These are phyloP conservation scores for Acacia confusa DNA, from an alignment of 306 rosid species.

Conservation along the genomic window DNA sequence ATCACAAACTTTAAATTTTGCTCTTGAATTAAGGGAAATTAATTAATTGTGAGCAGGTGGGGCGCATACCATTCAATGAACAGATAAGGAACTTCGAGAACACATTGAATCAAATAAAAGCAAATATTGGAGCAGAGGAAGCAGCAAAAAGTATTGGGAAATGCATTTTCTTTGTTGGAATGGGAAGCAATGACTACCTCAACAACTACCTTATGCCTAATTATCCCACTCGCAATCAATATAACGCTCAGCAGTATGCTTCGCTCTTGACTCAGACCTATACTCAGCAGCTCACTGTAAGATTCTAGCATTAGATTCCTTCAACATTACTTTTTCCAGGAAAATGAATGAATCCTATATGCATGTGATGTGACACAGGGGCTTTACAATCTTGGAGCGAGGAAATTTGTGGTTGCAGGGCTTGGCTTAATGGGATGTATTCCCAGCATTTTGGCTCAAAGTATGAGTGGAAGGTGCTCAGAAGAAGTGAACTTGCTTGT, in stretches of 20 bases:
- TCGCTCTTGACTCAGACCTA: conserved; percentile 65
- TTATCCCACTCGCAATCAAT: conserved; percentile 67
- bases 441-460: conserved; percentile 85
- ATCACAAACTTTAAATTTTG: no score
- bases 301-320: neutral
- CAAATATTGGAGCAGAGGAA: conserved; percentile 54
- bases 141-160: conserved; percentile 45
- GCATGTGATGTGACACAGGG: conserved; percentile 37
- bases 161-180: conserved; percentile 81
- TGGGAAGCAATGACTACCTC: conserved; percentile 97
- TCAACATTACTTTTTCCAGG: neutral
- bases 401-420: conserved; percentile 77
- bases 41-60: conserved; percentile 47
- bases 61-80: conserved; percentile 75
- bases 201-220: conserved; percentile 97
- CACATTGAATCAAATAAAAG: conserved; percentile 63
- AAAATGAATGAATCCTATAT: neutral
- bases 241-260: conserved; percentile 68
- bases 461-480: conserved; percentile 61
- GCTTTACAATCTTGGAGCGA: conserved; percentile 84
- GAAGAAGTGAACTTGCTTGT: conserved; percentile 76
- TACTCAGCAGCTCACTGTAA: conserved; percentile 68
- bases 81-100: conserved; percentile 80
- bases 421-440: conserved; percentile 84
- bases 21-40: neutral